phyloP scores from a whole-genome alignment of 768 basidiomycete genomes.

The Hydnomerulius pinastri region DNA sequence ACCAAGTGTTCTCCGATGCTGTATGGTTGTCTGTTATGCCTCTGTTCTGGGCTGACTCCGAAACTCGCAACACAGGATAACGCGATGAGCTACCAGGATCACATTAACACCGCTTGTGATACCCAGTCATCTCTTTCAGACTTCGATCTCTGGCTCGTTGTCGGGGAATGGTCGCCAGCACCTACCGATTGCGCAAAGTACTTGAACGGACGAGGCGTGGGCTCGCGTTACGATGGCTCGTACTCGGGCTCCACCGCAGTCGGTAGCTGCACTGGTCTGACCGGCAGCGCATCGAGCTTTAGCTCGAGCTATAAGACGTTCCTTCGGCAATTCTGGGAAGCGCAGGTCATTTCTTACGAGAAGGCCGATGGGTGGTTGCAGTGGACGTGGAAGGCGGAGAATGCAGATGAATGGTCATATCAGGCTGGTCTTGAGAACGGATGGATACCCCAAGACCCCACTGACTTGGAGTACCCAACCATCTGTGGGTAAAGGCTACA shows the following conservation, averaged over 20 bases:
- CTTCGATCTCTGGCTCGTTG: conserved; percentile 76
- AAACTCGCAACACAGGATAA: conserved; percentile 39
- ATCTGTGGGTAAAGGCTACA: conserved; percentile 49
- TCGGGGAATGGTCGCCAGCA: conserved; percentile 88
- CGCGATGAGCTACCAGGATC: conserved; percentile 48
- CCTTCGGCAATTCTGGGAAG: conserved; percentile 82
- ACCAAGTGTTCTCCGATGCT: conserved; percentile 67
- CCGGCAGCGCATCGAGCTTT: conserved; percentile 75
- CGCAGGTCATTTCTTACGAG: conserved; percentile 76
- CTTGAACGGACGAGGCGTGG: conserved; percentile 79
- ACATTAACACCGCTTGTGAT: conserved; percentile 62
- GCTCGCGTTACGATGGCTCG: conserved; percentile 65
- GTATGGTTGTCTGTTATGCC: conserved; percentile 39
- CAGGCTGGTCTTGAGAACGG: conserved; percentile 76
- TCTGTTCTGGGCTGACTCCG: background rate
- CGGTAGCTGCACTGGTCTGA: conserved; percentile 73
- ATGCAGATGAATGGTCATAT: conserved; percentile 89
- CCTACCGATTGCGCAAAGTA: conserved; percentile 62
- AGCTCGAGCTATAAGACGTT: conserved; percentile 79
- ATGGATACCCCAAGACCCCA: conserved; percentile 77
- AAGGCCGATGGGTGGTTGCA: conserved; percentile 72
- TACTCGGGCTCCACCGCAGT: conserved; percentile 62
- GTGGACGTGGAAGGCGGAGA: conserved; percentile 86
- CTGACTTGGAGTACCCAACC: conserved; percentile 52
- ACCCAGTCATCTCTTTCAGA: conserved; percentile 44